A percentile compares a stretch with the other conserved stretches of the same genome.
These are phyloP conservation scores for Spiromastix sp. DNA, from an alignment of 2,329 filamentous ascomycete species.

Conservation along the genomic window DNA sequence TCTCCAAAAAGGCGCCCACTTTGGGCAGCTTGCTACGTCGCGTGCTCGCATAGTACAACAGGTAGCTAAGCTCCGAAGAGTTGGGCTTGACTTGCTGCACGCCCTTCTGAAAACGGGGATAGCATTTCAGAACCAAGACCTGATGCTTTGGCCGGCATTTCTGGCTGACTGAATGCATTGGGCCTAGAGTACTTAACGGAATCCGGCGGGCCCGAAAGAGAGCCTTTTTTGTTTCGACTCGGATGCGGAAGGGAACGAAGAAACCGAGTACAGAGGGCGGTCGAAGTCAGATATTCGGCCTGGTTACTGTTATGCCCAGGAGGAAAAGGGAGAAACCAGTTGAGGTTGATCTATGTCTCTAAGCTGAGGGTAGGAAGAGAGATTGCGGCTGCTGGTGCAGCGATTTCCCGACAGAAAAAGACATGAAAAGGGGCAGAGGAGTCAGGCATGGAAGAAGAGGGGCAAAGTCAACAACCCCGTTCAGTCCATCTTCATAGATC, in stretches of 20 bases:
- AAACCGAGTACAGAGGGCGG: neutral
- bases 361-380: neutral
- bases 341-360: neutral
- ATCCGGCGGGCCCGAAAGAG: neutral
- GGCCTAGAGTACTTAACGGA: neutral
- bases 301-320: neutral
- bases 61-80: conserved; percentile 90
- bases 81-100: conserved; percentile 91
- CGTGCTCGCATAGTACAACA: conserved; percentile 93
- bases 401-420: conserved; percentile 1
- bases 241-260: neutral
- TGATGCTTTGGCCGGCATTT: conserved; percentile 85
- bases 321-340: neutral
- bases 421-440: conserved; percentile 6
- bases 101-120: conserved; percentile 83
- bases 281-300: neutral
- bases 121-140: conserved; percentile 91
- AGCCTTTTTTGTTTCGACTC: neutral
- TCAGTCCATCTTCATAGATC: too few relatives aligned
- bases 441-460: too few relatives aligned
- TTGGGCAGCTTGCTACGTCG: conserved; percentile 93
- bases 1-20: conserved; percentile 88
- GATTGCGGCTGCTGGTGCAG: conserved; percentile 6
- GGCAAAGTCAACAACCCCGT: too few relatives aligned
- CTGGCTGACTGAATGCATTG: conserved; percentile 49